Conservation (phyloP, 345 rosid species). For the Eucalyptus urophylla region DNA sequence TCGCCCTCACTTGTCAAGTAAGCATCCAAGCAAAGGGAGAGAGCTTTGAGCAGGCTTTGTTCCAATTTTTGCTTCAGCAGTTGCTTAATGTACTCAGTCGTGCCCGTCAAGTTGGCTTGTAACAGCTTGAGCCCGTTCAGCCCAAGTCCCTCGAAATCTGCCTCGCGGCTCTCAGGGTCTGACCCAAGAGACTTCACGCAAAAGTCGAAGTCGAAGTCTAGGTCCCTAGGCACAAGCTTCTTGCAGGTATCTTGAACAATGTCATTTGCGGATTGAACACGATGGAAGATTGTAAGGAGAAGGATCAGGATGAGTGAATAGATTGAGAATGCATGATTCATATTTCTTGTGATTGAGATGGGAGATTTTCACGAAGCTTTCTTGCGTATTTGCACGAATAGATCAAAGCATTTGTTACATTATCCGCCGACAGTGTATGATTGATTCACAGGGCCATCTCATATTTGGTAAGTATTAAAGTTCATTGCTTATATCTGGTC, state of each 20-base stretch:
- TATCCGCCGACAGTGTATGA: too few relatives aligned
- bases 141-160: background rate
- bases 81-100: background rate
- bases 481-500: too few relatives aligned
- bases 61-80: background rate
- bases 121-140: background rate
- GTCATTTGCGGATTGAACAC: background rate
- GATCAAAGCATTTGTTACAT: too few relatives aligned
- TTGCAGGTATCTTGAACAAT: background rate
- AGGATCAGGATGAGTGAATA: background rate
- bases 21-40: too few relatives aligned
- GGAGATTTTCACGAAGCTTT: background rate
- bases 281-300: background rate
- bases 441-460: too few relatives aligned
- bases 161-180: background rate
- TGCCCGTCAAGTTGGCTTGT: background rate
- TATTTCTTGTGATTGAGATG: background rate
- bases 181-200: background rate
- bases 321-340: background rate
- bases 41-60: background rate
- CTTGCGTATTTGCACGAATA: background rate
- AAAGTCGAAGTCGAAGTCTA: background rate
- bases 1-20: too few relatives aligned
- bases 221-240: background rate
- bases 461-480: too few relatives aligned